Conservation (phyloP, 129 eudicot species). For the Silybum marianum region DNA sequence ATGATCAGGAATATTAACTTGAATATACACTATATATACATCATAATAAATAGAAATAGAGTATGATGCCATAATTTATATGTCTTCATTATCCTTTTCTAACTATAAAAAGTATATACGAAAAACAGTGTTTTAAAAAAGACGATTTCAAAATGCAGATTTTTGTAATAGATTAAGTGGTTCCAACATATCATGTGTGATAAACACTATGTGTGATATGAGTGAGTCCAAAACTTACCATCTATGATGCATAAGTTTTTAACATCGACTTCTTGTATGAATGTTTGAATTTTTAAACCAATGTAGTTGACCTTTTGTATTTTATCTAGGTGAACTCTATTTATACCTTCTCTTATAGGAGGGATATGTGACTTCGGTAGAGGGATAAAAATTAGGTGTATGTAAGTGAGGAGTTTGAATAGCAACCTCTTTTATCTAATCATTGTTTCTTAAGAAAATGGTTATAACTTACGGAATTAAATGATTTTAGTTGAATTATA, state of each 20-base stretch:
- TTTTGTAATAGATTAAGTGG: background rate
- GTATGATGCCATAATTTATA: background rate
- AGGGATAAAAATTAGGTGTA: too few relatives aligned
- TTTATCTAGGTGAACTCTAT: background rate
- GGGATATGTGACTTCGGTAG: too few relatives aligned
- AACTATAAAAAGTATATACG: background rate
- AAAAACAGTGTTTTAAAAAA: background rate
- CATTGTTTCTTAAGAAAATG: background rate
- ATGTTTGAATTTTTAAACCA: background rate
- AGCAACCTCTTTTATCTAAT: background rate
- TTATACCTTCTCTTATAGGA: too few relatives aligned
- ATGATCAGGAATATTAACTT: background rate
- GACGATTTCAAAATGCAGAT: background rate
- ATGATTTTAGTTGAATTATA: background rate
- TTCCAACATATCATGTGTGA: background rate
- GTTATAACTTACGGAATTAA: background rate
- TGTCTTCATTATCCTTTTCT: background rate
- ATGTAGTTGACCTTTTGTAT: background rate
- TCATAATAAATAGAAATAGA: background rate
- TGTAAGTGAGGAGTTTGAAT: too few relatives aligned
- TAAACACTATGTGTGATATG: conserved; percentile 7
- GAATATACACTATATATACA: background rate
- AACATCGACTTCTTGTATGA: background rate
- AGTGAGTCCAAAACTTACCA: background rate
- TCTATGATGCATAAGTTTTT: background rate